Conservation (phyloP, 257 asterid species). For the Capsicum pubescens region DNA sequence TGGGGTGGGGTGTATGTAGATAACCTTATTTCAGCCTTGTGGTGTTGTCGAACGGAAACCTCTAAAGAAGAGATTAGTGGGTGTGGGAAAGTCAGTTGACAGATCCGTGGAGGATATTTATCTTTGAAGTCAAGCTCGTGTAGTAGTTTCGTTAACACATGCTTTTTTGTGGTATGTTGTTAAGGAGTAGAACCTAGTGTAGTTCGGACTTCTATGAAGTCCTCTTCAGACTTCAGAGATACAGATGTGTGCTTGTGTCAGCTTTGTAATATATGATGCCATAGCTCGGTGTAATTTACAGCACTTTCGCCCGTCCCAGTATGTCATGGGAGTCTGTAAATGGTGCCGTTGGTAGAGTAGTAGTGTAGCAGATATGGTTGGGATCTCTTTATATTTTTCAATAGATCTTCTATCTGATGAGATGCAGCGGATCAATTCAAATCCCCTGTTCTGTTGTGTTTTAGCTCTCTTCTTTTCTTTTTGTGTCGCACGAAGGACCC, state of each 20-base stretch:
- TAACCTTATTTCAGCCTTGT: not conserved
- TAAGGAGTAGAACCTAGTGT: not conserved
- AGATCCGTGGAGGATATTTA: not conserved
- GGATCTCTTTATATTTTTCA: not conserved
- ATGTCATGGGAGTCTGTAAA: not conserved
- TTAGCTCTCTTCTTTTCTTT: not conserved
- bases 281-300: not conserved
- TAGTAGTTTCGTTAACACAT: not conserved
- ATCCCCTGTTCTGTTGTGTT: not conserved
- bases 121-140: not conserved
- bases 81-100: not conserved
- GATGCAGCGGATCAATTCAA: not conserved
- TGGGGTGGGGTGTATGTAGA: not conserved
- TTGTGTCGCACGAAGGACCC: not conserved
- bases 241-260: not conserved
- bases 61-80: not conserved
- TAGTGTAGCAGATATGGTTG: not conserved
- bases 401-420: not conserved
- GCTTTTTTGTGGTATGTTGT: not conserved
- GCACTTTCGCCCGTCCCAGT: not conserved
- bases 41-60: not conserved
- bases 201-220: not conserved
- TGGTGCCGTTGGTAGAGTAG: not conserved
- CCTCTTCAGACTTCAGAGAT: not conserved
- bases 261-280: not conserved